These are phyloP conservation scores for Ophiostoma tasmaniense DNA, from an alignment of 2,329 filamentous ascomycete species.

Conservation along the genomic window DNA sequence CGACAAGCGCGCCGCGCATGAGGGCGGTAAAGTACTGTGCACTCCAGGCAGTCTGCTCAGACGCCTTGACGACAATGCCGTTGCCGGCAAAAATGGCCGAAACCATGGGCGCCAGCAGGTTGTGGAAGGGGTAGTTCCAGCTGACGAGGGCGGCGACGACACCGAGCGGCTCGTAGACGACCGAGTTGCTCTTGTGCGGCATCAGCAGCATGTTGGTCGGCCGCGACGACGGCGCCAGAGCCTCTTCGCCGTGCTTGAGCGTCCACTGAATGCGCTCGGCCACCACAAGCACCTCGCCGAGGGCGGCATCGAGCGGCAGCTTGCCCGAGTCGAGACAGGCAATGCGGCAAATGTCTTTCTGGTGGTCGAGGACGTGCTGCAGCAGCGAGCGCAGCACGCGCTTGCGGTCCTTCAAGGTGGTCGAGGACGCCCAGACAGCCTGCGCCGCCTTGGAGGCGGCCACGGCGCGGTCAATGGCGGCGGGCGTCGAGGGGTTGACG, in stretches of 20 bases:
- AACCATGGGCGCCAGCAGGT: constrained; percentile 84
- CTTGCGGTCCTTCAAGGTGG: constrained; percentile 67
- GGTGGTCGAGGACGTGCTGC: constrained; percentile 77
- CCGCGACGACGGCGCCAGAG: constrained; percentile 60
- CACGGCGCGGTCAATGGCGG: constrained; percentile 72
- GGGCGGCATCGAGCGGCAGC: constrained; percentile 85
- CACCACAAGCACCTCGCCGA: constrained; percentile 92
- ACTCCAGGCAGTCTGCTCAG: constrained; percentile 93
- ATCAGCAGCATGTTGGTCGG: constrained; percentile 80
- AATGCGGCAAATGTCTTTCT: constrained; percentile 74
- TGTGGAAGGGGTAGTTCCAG: constrained; percentile 98
- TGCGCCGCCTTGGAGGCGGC: constrained; percentile 68
- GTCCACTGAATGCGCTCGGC: constrained; percentile 94
- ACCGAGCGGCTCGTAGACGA: constrained; percentile 84
- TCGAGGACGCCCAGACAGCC: constrained; percentile 62
- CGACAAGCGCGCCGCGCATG: constrained; percentile 66
- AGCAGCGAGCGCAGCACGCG: constrained; percentile 74
- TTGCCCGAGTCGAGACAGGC: constrained; percentile 93
- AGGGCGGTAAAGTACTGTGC: constrained; percentile 73
- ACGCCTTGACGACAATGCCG: constrained; percentile 84
- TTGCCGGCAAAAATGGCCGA: constrained; percentile 87
- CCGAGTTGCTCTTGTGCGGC: constrained; percentile 88
- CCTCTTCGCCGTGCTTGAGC: constrained; percentile 77
- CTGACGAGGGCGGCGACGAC: constrained; percentile 88
- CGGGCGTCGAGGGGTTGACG: constrained; percentile 66